Evolutionary conservation across 108 stramenopile species (phyloP), one percentile per base, ranked within the genome.

Genomic region (Cyclotella baltica): DNA sequence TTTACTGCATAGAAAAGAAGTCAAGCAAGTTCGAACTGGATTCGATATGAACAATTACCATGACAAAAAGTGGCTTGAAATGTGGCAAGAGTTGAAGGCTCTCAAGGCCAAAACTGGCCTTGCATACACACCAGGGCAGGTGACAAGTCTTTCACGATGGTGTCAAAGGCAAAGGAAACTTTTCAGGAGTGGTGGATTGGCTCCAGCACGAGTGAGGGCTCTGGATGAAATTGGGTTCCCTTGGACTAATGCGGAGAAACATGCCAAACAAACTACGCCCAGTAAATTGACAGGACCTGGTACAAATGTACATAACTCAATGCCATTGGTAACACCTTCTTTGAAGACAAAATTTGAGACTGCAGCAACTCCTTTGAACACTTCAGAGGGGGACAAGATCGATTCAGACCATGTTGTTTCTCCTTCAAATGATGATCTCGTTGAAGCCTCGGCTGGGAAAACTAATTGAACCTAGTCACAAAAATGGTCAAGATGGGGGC

Each of bases 371-470:
- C 18, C 11, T 13, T 20, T 52, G 51, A 52, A n/a, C 18, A 10
- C 6, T 43, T 13, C n/a, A 52, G n/a, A n/a, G n/a, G n/a, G n/a
- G n/a, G n/a, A 10, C n/a, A 52, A 10, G 11, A 13, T n/a, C 19
- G n/a, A 52, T n/a, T 52, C 51, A 20, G 51, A 52, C n/a, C 11
- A n/a, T n/a, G 51, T 52, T n/a, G n/a, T 52, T n/a, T 52, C 51
- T 52, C 51, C 51, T 19, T 4, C n/a, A 20, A n/a, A 13, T 52
- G n/a, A n/a, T n/a, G n/a, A n/a, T n/a, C n/a, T n/a, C n/a, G n/a
- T n/a, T n/a, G n/a, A n/a, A n/a, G n/a, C n/a, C n/a, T n/a, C n/a
- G n/a, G n/a, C n/a, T n/a, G n/a, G n/a, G n/a, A n/a, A n/a, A n/a
- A n/a, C n/a, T n/a, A n/a, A n/a, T n/a, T n/a, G n/a, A n/a, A n/a